phyloP scores from a whole-genome alignment of 2,329 filamentous ascomycete genomes.

The Cordyceps cateniannulata region DNA sequence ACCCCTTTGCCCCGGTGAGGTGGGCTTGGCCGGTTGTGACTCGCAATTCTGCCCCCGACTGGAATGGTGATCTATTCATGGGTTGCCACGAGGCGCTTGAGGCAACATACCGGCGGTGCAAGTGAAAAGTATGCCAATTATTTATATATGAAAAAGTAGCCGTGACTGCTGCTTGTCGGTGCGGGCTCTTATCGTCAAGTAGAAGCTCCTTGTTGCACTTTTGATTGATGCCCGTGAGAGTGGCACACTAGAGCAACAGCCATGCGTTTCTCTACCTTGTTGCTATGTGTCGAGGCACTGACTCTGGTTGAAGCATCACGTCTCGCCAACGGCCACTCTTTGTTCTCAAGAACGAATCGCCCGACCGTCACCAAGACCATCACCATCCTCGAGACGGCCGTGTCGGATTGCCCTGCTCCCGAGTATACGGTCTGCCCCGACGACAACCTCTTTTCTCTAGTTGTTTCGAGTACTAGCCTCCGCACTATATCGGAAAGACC shows the following conservation, averaged over 20 bases:
- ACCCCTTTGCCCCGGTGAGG: background rate
- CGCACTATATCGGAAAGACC: background rate
- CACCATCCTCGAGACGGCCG: background rate
- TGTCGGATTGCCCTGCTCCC: background rate
- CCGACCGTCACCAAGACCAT: background rate
- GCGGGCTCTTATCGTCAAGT: background rate
- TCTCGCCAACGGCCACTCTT: background rate
- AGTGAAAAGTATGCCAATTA: background rate
- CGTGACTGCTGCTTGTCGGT: background rate
- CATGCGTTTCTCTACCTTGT: background rate
- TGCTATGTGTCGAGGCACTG: background rate
- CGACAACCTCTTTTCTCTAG: background rate
- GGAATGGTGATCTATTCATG: constrained; percentile 7
- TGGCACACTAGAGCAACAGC: background rate
- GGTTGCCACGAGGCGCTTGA: background rate
- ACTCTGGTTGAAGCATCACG: background rate
- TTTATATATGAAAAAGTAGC: background rate
- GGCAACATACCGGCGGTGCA: background rate
- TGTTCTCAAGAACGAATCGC: background rate
- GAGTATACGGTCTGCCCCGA: background rate
- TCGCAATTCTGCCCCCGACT: background rate
- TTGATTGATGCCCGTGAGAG: background rate
- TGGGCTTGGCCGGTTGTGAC: background rate
- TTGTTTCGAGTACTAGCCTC: background rate
- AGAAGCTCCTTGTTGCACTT: background rate